Base-by-base conservation (phyloP, 1,284 basidiomycete genomes). In the Cutaneotrichosporon cutaneum region DNA sequence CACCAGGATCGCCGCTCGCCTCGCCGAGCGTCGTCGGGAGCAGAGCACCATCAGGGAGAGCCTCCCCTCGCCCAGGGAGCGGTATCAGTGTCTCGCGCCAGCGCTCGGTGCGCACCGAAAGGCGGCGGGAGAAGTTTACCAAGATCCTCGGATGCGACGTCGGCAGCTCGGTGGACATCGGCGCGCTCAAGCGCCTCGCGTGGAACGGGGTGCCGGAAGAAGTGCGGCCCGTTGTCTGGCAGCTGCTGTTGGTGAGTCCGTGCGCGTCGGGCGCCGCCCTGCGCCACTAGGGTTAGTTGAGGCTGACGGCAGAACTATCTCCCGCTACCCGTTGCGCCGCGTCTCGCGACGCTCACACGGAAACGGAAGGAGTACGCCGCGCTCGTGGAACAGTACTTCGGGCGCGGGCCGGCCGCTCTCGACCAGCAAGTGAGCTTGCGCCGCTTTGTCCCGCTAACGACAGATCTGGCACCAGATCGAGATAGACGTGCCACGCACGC, bases 401-500 rank as follows among this genome's bases (percentile, higher is more conserved):
- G 89, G 11, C 85, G 89, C 53, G 93, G 91, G 60, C 85, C 86
- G 26, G 87, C 88, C 55, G 86, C 88, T 0, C 83, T 94, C 21
- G 94, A 97, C 78, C 91, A 93, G 72, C 89, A 77, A 64, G 78
- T 76, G 45, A 56, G 71, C 51, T 26, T 18, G 11, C 3, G 5
- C n/a, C n/a, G n/a, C n/a, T n/a, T n/a, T n/a, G n/a, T n/a, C 44
- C 2, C 5, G 39, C 50, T 61, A 35, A 51, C 44, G 7, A 9
- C 61, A 90, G 80, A 94, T 97, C 75, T 97, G 94, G 94, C 94
- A 97, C 80, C 94, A 97, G 77, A 97, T 97, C 71, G 91, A 93
- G 74, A 97, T 96, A 65, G 94, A 98, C 72, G 94, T 96, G 8
- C 94, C 94, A 9, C 83, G 94, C 51, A 98, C 94, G 36, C 82